A percentile compares a stretch with the other conserved stretches of the same genome.
phyloP scores from a whole-genome alignment of 2,329 filamentous ascomycete genomes.

The Claviceps arundinis region DNA sequence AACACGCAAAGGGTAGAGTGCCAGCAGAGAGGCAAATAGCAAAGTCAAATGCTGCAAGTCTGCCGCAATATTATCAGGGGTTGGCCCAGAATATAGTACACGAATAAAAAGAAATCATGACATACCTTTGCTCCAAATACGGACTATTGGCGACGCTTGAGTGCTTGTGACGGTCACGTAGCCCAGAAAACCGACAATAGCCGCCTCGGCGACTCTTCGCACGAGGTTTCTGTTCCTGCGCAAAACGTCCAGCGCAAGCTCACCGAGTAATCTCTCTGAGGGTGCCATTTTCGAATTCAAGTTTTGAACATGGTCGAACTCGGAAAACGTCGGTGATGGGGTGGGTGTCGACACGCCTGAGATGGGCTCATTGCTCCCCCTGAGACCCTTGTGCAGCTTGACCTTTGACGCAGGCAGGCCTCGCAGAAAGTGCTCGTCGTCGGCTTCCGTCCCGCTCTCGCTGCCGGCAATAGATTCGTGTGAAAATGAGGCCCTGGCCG shows the following conservation, averaged over 20 bases:
- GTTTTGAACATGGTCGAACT: conserved; percentile 24
- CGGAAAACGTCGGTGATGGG: conserved; percentile 32
- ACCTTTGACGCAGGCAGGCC: conserved; percentile 69
- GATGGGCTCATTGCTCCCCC: conserved; percentile 41
- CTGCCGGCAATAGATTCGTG: conserved; percentile 51
- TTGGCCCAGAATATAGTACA: not conserved
- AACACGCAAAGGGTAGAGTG: conserved; percentile 49
- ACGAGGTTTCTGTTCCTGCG: conserved; percentile 37
- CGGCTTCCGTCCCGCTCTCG: conserved; percentile 88
- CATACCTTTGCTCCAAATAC: conserved; percentile 35
- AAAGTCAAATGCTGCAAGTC: conserved; percentile 29
- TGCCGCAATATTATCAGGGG: conserved; percentile 11
- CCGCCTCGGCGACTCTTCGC: conserved; percentile 38
- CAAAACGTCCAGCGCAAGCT: conserved; percentile 13
- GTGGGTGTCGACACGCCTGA: conserved; percentile 44
- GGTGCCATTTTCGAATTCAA: conserved; percentile 10
- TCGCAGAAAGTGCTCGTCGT: conserved; percentile 82
- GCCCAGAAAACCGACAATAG: conserved; percentile 36
- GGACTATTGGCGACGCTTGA: conserved; percentile 31
- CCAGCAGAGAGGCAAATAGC: conserved; percentile 27
- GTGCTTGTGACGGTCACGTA: conserved; percentile 34
- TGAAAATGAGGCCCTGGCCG: conserved; percentile 20
- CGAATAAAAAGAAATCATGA: not conserved
- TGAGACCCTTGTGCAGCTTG: conserved; percentile 64
- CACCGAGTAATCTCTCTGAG: conserved; percentile 9